Base-by-base conservation (phyloP, 345 rosid genomes). In the Erucastrum elatum region DNA sequence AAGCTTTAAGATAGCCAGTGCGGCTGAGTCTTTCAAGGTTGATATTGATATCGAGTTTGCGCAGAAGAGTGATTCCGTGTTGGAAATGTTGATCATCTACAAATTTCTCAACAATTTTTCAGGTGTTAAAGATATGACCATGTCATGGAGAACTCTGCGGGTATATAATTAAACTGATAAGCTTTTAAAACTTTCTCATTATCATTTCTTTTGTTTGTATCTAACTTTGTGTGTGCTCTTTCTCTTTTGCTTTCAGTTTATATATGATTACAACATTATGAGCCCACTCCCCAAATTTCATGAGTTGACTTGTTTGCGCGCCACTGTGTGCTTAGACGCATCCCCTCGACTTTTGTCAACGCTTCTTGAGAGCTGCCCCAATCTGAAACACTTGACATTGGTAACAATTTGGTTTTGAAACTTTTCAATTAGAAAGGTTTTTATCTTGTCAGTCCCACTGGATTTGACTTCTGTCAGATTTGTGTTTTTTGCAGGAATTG, bases 131-230 rank as follows among this genome's bases (percentile, higher is more conserved):
- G 21, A 49, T 21, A 12, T 64, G 51, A 64, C 70, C 64, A 74
- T 74, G 51, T 74, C 77, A 33, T 49, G 77, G 63, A 51, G 9
- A 62, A 74, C 15, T 64, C 70, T 64, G 53, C 6, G 51, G 77
- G 77, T 74, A 64, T n/a, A n/a, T n/a, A n/a, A n/a, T n/a, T n/a
- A n/a, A n/a, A n/a, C n/a, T 6, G 30, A 15, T 9, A 31, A 12
- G 31, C 67, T 46, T 17, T 62, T n/a, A n/a, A 16, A 30, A 46
- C 21, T 30, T 29, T 44, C 15, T 2, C 15, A 44, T 44, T 44
- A 44, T 13, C 15, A 44, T 12, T 44, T 4, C 11, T 39, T 0
- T 21, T 44, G 0, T 4, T 16, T n/a, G 41, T 16, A 9, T 0
- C 2, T 26, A 2, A 56, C 0, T 39, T 16, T 46, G 17, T 39